phyloP scores from a whole-genome alignment of 805 yeast species.

The Zygosaccharomyces gambellarensis region DNA sequence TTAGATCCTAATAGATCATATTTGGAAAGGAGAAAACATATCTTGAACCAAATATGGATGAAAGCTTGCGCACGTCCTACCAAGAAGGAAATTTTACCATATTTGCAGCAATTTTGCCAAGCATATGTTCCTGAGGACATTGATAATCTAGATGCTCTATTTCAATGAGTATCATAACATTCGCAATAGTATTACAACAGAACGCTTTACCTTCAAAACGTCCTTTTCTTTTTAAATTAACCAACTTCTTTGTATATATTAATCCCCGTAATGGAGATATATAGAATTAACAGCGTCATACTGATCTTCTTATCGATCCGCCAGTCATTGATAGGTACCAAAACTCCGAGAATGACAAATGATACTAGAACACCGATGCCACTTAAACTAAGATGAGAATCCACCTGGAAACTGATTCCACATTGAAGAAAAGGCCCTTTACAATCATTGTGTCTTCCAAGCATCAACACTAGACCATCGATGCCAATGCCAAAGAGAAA shows the following conservation, averaged over 20 bases:
- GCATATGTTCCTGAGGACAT: slow-evolving; percentile 30
- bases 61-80: slow-evolving; percentile 16
- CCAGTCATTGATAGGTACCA: slow-evolving; percentile 47
- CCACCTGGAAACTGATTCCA: slow-evolving; percentile 37
- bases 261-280: slow-evolving; percentile 16
- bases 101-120: slow-evolving; percentile 19
- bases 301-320: slow-evolving; percentile 42
- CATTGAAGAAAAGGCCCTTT: slow-evolving; percentile 7
- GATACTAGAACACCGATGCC: slow-evolving; percentile 40
- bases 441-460: slow-evolving; percentile 5
- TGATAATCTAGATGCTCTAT: slow-evolving; percentile 17
- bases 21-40: slow-evolving; percentile 23
- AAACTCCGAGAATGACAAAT: slow-evolving; percentile 36
- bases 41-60: slow-evolving; percentile 21
- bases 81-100: slow-evolving; percentile 3
- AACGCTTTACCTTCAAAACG: neutral
- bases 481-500: slow-evolving; percentile 75
- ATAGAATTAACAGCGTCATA: slow-evolving; percentile 18
- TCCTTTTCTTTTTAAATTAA: neutral
- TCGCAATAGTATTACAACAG: neutral
- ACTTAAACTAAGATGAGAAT: slow-evolving; percentile 37
- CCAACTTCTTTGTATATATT: slow-evolving; percentile 21
- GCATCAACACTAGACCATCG: slow-evolving; percentile 52
- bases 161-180: slow-evolving; percentile 1
- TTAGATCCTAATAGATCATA: slow-evolving; percentile 25